These are phyloP conservation scores for Acephala macrosclerotiorum DNA, from an alignment of 2,329 filamentous ascomycete species.

Conservation along the genomic window DNA sequence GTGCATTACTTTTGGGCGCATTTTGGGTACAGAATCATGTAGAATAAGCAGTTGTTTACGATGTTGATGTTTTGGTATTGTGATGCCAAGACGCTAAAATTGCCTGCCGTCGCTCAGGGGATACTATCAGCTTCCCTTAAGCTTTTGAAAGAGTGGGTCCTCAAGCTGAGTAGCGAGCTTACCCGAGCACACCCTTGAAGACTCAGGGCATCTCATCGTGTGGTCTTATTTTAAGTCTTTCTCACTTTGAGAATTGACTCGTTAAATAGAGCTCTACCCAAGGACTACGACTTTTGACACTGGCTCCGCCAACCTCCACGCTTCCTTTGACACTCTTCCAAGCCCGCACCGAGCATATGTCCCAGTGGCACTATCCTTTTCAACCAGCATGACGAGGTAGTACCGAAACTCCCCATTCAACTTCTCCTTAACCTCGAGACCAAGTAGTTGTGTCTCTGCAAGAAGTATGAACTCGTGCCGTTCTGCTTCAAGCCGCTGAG, in stretches of 20 bases:
- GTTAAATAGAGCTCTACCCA: not conserved
- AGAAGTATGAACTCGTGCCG: conserved; percentile 12
- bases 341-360: not conserved
- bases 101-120: too few relatives aligned
- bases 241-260: not conserved
- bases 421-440: conserved; percentile 4
- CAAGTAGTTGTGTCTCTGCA: conserved; percentile 13
- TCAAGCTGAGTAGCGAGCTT: too few relatives aligned
- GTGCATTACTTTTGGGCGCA: too few relatives aligned
- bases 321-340: not conserved
- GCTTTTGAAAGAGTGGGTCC: too few relatives aligned
- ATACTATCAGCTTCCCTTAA: too few relatives aligned
- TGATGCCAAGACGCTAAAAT: too few relatives aligned
- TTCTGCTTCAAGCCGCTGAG: conserved; percentile 7
- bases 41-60: too few relatives aligned
- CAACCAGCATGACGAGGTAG: not conserved
- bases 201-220: not conserved
- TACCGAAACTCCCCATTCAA: not conserved
- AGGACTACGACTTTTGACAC: not conserved
- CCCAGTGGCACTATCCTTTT: not conserved
- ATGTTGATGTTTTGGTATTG: too few relatives aligned
- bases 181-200: too few relatives aligned
- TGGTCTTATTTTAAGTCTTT: not conserved
- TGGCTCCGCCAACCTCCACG: not conserved
- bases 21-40: too few relatives aligned